These are phyloP conservation scores for Xanthoconium separans DNA, from an alignment of 1,284 basidiomycete genomes.

Conservation along the genomic window DNA sequence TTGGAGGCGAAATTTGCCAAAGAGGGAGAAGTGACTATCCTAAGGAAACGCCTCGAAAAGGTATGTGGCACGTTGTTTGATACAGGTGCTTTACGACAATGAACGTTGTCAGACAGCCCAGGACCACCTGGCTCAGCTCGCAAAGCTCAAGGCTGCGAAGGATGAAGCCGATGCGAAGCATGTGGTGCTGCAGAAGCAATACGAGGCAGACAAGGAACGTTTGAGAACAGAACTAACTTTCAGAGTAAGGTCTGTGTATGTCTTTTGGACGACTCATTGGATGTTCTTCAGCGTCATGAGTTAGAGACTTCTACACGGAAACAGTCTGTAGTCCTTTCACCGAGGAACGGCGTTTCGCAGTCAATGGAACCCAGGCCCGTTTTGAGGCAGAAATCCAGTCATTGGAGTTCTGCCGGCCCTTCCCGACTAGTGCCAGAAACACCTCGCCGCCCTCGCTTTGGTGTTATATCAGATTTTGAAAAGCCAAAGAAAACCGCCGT, in stretches of 20 bases:
- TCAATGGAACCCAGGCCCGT: constrained; percentile 40
- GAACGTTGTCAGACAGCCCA: constrained; percentile 45
- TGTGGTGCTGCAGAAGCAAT: constrained; percentile 51
- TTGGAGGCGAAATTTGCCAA: constrained; percentile 30
- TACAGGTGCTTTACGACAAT: neutral
- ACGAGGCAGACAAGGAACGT: constrained; percentile 67
- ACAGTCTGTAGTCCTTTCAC: constrained; percentile 41
- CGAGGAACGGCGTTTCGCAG: constrained; percentile 41
- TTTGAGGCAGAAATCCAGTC: constrained; percentile 42
- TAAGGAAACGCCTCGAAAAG: constrained; percentile 34
- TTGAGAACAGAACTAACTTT: constrained; percentile 68
- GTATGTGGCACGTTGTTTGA: constrained; percentile 9
- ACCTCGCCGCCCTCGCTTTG: constrained; percentile 38
- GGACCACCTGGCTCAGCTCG: constrained; percentile 57
- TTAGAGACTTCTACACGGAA: constrained; percentile 57
- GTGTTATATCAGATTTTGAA: constrained; percentile 23
- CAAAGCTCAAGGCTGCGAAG: constrained; percentile 56
- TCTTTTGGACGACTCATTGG: constrained; percentile 10
- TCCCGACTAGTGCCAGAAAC: constrained; percentile 36
- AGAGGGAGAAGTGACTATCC: constrained; percentile 34
- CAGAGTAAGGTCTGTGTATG: constrained; percentile 45
- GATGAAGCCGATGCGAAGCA: constrained; percentile 59
- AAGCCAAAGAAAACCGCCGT: constrained; percentile 14
- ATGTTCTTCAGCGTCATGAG: constrained; percentile 61
- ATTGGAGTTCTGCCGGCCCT: constrained; percentile 25